These are phyloP conservation scores for Calophaca sinica DNA, from an alignment of 306 rosid species.

Conservation along the genomic window DNA sequence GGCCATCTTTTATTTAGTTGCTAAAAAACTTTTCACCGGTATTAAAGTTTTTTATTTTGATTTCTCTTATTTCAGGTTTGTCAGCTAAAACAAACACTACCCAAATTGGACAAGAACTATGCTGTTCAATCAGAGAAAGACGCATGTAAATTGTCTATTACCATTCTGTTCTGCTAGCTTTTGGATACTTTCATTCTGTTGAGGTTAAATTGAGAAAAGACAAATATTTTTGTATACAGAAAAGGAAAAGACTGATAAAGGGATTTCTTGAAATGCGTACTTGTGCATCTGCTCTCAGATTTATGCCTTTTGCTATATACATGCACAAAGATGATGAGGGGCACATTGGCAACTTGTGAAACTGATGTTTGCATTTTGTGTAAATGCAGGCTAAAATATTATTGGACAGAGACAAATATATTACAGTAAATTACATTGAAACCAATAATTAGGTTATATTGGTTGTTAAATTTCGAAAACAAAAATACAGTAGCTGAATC, in stretches of 20 bases:
- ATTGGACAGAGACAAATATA: slow-evolving; percentile 1
- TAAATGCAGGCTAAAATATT: slow-evolving; percentile 27
- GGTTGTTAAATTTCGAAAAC: slow-evolving; percentile 19
- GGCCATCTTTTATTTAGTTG: slow-evolving; percentile 33
- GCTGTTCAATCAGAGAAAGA: slow-evolving; percentile 83
- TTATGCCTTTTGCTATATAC: slow-evolving; percentile 13
- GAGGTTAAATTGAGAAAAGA: slow-evolving; percentile 31
- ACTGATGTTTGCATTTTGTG: slow-evolving; percentile 28
- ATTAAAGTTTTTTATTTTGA: slow-evolving; percentile 34
- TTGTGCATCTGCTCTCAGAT: slow-evolving; percentile 36
- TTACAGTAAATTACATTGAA: slow-evolving; percentile 8
- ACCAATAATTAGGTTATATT: slow-evolving; percentile 25
- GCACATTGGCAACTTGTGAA: slow-evolving; percentile 38
- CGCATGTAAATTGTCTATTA: slow-evolving; percentile 57
- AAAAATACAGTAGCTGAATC: slow-evolving; percentile 8
- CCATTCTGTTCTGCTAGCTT: slow-evolving; percentile 38
- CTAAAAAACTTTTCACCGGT: slow-evolving; percentile 9
- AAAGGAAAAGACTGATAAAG: slow-evolving; percentile 21
- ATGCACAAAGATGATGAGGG: slow-evolving; percentile 33
- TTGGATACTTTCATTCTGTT: slow-evolving; percentile 28
- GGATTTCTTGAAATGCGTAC: slow-evolving; percentile 32
- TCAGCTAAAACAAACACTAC: slow-evolving; percentile 75
- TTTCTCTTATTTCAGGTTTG: slow-evolving; percentile 62
- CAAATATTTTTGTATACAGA: background rate
- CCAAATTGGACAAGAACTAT: slow-evolving; percentile 82